phyloP scores from a whole-genome alignment of 2,329 filamentous ascomycete genomes.

The Pseudogymnoascus sp. region DNA sequence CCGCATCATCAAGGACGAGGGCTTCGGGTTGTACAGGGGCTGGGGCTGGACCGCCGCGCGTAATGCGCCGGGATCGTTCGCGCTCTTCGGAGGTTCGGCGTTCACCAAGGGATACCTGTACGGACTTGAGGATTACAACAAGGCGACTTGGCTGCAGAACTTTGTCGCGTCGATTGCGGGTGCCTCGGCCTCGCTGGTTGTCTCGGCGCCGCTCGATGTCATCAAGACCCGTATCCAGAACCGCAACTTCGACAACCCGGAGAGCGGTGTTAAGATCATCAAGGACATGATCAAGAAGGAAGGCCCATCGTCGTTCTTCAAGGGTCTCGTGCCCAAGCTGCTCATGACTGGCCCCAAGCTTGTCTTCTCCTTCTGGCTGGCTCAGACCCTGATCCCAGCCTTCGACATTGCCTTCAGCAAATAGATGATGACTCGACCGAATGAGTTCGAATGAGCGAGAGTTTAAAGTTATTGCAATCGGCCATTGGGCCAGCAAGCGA shows the following conservation, averaged over 20 bases:
- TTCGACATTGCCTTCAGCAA: conserved; percentile 54
- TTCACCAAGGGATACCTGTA: conserved; percentile 97
- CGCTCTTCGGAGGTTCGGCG: conserved; percentile 95
- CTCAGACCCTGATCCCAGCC: conserved; percentile 92
- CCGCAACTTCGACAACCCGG: conserved; percentile 96
- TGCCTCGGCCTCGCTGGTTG: conserved; percentile 88
- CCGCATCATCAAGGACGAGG: conserved; percentile 86
- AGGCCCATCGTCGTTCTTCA: conserved; percentile 85
- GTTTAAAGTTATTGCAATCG: neutral
- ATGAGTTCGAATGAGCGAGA: neutral
- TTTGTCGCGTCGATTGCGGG: conserved; percentile 94
- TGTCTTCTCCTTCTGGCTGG: conserved; percentile 99
- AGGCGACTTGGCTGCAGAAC: conserved; percentile 89
- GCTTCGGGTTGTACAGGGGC: conserved; percentile 89
- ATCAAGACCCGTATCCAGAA: conserved; percentile 99
- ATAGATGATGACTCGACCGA: neutral
- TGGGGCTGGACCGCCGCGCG: conserved; percentile 97
- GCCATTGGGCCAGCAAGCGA: conserved; percentile 6
- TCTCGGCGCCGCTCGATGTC: conserved; percentile 93
- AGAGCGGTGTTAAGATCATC: conserved; percentile 86
- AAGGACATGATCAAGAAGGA: conserved; percentile 91
- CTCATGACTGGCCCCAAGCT: conserved; percentile 99
- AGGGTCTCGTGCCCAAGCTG: conserved; percentile 93
- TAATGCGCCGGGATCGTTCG: conserved; percentile 95
- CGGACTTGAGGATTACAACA: conserved; percentile 87